Base-by-base conservation (phyloP, 257 asterid species). In the Scutellaria barbata region DNA sequence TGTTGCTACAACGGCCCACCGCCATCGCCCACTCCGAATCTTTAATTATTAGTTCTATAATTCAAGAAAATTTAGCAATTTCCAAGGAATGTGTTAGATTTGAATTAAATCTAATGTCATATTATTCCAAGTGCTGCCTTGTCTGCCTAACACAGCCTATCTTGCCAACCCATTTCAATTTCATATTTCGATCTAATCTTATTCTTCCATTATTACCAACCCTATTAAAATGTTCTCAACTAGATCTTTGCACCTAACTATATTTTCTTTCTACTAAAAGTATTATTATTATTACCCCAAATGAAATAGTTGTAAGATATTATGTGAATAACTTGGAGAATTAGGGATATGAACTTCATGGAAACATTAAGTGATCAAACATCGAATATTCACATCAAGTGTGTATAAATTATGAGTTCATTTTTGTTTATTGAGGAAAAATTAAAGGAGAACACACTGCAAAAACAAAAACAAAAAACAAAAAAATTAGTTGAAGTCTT, bases 101-200 rank as follows among this genome's bases (percentile, higher is more conserved):
- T 65, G 68, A 25, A 72, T 75, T 62, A 59, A 72, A 72, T 73
- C 63, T 66, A 57, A 33, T 46, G 39, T 25, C 79, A 63, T 50
- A 81, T 80, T 80, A 76, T 80, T 59, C 71, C 48, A n/a, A 62
- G 46, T 83, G 83, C 69, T 82, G 43, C 79, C 77, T 68, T 82
- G 89, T 85, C 89, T 81, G 63, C 80, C 76, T 60, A 74, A 57
- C 69, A 69, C 47, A 71, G 18, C 69, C 74, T 47, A 64, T 42
- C 52, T 50, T 75, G 79, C 79, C 85, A 81, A 50, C 85, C 78
- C 78, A 59, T 77, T 75, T 42, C 47, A 20, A 60, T 65, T 64
- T 58, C 68, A 30, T 12, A 9, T 51, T 13, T 51, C 53, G 37
- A 74, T 76, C 37, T 58, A 54, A 56, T 18, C 14, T 10, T 54